Conservation (phyloP, 2,329 filamentous ascomycete species). For the Alternaria consortialis region DNA sequence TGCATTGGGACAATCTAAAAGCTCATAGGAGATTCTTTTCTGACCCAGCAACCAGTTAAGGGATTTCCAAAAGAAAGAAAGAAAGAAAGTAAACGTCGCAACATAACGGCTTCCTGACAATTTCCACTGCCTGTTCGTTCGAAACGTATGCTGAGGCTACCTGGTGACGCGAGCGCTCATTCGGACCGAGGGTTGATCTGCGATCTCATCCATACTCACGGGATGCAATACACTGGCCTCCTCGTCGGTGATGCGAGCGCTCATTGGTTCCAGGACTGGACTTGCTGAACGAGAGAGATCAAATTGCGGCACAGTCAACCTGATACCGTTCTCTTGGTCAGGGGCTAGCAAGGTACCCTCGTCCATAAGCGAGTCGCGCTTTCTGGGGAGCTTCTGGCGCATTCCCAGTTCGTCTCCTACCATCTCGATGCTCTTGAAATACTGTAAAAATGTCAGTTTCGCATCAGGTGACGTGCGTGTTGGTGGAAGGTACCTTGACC, state of each 20-base stretch:
- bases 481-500: conserved; percentile 42
- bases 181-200: conserved; percentile 41
- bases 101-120: conserved; percentile 1
- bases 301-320: conserved; percentile 41
- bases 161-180: conserved; percentile 45
- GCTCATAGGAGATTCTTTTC: background rate
- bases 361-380: conserved; percentile 48
- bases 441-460: conserved; percentile 38
- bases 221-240: conserved; percentile 27
- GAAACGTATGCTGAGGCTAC: conserved; percentile 9
- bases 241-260: conserved; percentile 41
- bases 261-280: conserved; percentile 48
- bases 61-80: background rate
- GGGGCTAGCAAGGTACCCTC: conserved; percentile 32
- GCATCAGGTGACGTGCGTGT: background rate
- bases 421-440: conserved; percentile 61
- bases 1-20: too few relatives aligned
- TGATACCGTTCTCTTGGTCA: conserved; percentile 32
- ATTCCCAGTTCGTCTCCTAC: conserved; percentile 57
- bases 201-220: conserved; percentile 37
- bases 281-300: conserved; percentile 45
- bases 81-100: background rate
- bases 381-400: conserved; percentile 54
- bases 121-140: background rate
- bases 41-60: conserved; percentile 8